Evolutionary conservation across 225 moss, liverwort and hornwort species (phyloP).

Genomic region (Neckera pumila): DNA sequence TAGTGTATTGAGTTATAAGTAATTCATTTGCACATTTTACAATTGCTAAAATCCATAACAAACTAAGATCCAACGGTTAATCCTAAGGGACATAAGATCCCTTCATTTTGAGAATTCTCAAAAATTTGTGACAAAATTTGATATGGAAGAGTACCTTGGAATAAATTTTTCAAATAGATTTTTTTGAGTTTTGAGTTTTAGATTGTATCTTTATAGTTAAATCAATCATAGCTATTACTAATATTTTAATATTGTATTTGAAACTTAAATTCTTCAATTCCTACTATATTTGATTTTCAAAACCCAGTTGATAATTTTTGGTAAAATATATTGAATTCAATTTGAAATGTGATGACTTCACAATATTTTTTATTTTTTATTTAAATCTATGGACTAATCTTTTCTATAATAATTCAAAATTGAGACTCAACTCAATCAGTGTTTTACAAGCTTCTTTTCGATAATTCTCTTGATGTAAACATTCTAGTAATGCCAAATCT

Average conservation of each 20-base stretch:
- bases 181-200: background rate
- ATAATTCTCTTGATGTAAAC: background rate
- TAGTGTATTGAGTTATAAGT: background rate
- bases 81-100: accelerated
- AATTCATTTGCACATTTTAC: background rate
- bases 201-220: background rate
- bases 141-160: background rate
- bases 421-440: background rate
- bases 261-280: background rate
- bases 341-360: background rate
- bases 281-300: background rate
- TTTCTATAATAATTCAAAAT: background rate
- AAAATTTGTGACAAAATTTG: background rate
- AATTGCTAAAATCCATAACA: background rate
- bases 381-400: background rate
- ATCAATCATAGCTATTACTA: background rate
- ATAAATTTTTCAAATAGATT: background rate
- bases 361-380: background rate
- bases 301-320: too few species aligned
- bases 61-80: background rate
- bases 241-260: background rate
- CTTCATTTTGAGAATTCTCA: background rate
- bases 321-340: background rate
- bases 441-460: background rate
- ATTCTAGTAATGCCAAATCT: background rate